These are phyloP conservation scores for Diutina scorzettiae DNA, from an alignment of 1,139 yeast genomes.

Conservation along the genomic window DNA sequence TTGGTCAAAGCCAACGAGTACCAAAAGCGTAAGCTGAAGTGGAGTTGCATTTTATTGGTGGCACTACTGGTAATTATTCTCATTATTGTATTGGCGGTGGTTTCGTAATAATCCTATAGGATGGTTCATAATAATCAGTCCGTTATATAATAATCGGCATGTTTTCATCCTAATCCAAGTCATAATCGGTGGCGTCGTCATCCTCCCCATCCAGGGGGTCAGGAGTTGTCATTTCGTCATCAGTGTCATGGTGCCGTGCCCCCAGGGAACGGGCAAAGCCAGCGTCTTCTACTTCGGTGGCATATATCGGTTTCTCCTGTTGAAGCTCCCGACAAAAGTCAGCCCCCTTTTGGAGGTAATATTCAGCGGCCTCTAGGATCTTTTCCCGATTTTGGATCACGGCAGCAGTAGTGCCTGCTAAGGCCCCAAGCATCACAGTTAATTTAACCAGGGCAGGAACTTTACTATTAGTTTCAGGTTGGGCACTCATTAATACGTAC, in stretches of 20 bases:
- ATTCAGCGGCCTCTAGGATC: conserved; percentile 22
- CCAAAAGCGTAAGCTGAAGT: conserved; percentile 56
- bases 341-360: conserved; percentile 24
- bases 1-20: conserved; percentile 62
- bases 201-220: conserved; percentile 9
- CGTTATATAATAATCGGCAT: no score
- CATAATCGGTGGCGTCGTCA: conserved; percentile 12
- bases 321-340: conserved; percentile 16
- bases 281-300: conserved; percentile 1
- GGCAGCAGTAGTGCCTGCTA: conserved; percentile 29
- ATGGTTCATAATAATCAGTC: neutral
- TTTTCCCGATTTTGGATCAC: conserved; percentile 21
- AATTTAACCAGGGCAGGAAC: conserved; percentile 23
- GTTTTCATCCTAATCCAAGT: conserved; percentile 9
- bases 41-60: conserved; percentile 56
- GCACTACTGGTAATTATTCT: conserved; percentile 22
- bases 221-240: conserved; percentile 10
- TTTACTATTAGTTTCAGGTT: conserved; percentile 11
- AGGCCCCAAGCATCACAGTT: conserved; percentile 28
- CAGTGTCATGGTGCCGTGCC: conserved; percentile 10
- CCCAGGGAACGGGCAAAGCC: conserved; percentile 10
- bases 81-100: conserved; percentile 6
- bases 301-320: neutral
- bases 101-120: neutral
- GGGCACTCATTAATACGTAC: conserved; percentile 10